Evolutionary conservation across 164 flowering plant species (phyloP).

Genomic region (Nymphaea thermarum): DNA sequence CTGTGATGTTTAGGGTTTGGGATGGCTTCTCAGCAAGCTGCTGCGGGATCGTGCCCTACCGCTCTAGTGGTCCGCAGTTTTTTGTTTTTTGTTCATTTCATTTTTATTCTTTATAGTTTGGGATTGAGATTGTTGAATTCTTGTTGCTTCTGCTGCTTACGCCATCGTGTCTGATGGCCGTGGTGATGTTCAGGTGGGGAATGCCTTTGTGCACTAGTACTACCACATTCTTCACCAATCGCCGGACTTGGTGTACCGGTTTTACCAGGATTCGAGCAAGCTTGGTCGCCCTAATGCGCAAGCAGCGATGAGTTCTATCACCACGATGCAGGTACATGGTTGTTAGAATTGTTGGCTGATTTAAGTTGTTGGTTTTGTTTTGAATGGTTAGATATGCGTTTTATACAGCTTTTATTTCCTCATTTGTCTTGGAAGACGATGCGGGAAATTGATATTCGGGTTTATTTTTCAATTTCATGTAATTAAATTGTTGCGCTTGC

Average conservation of each 20-base stretch:
- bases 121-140: not conserved
- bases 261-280: conserved; percentile 59
- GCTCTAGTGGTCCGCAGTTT: conserved; percentile 31
- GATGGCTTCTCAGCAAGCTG: conserved; percentile 18
- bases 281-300: conserved; percentile 52
- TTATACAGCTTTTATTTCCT: not conserved
- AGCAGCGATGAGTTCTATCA: conserved; percentile 42
- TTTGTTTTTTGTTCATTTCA: too few relatives aligned
- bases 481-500: too few relatives aligned
- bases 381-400: not conserved
- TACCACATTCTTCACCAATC: conserved; percentile 60
- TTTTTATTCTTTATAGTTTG: too few relatives aligned
- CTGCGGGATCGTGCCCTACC: conserved; percentile 20
- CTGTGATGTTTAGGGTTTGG: too few relatives aligned
- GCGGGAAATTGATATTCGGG: not conserved
- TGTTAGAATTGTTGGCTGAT: not conserved
- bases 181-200: conserved; percentile 42
- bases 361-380: not conserved
- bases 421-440: not conserved
- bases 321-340: conserved; percentile 45
- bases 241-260: conserved; percentile 49
- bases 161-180: not conserved
- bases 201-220: conserved; percentile 68
- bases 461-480: too few relatives aligned
- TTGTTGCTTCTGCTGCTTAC: not conserved